Base-by-base conservation (phyloP, 352 stramenopile species). In the Phytopythium kandeliae region DNA sequence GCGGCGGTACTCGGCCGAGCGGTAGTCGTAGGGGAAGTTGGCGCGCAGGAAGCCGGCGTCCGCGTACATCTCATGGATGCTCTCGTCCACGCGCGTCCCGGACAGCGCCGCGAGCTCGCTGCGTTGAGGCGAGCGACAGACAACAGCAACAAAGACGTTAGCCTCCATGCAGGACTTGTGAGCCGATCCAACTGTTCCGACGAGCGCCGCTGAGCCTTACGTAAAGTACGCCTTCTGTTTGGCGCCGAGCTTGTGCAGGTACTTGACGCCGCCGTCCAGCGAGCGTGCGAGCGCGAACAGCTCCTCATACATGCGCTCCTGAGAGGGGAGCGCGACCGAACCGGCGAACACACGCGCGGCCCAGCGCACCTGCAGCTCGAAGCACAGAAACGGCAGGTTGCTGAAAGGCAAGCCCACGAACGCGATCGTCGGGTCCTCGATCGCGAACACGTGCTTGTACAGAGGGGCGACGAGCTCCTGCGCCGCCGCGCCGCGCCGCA, bases 341-440 rank as follows among this genome's bases (percentile, higher is more conserved):
- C 67, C 71, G 34, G 44, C 42, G 55, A 87, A 92, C 17, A 92
- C 77, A 6, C 58, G 60, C 1, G 75, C 70, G 21, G 81, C 66
- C 81, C 78, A 90, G 54, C 79, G 79, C 51, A 64, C 65, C 55
- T 92, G 81, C n/a, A 90, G 58, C 57, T 90, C 77, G 49, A 90
- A 92, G 55, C 68, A 90, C 2, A 82, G 53, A 38, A 92, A 92
- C n/a, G 78, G 81, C 33, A 92, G 54, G 34, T 89, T 89, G 57
- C 71, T 84, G 47, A 89, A 89, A 0, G 73, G 74, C 24, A 92
- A 53, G 0, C 81, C 81, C 33, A 92, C 55, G 50, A 92, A 90
- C 26, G 71, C 81, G 17, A 85, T 49, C 41, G 83, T 78, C 6
- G 81, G 70, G 33, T 90, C 78, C 55, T 89, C 78, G 21, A 90